These are phyloP conservation scores for Aspergillus haitiensis DNA, from an alignment of 495 filamentous ascomycete species.

Conservation along the genomic window DNA sequence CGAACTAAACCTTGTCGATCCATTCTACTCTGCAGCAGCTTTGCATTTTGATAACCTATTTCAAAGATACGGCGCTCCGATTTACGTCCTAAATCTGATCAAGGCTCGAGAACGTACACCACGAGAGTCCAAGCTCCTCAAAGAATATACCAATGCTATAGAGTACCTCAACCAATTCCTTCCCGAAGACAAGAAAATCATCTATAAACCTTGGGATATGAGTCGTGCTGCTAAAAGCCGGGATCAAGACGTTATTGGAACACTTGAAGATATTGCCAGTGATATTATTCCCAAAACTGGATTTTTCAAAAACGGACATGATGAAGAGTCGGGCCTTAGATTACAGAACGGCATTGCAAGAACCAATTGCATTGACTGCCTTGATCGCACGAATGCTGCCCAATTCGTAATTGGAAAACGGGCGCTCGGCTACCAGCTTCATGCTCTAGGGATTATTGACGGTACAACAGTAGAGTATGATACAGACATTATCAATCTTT, in stretches of 20 bases:
- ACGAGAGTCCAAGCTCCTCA: conserved; percentile 84
- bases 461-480: conserved; percentile 84
- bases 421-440: conserved; percentile 87
- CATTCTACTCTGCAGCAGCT: conserved; percentile 94
- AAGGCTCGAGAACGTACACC: conserved; percentile 90
- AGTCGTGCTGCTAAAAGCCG: conserved; percentile 90
- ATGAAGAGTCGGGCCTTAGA: conserved; percentile 58
- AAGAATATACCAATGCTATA: conserved; percentile 85
- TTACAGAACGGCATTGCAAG: conserved; percentile 90
- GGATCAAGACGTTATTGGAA: conserved; percentile 94
- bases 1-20: conserved; percentile 88
- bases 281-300: conserved; percentile 80
- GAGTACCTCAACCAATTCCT: conserved; percentile 94
- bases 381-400: conserved; percentile 94
- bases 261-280: conserved; percentile 83
- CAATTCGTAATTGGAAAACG: conserved; percentile 98
- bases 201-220: conserved; percentile 97
- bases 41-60: conserved; percentile 97
- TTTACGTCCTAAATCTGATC: conserved; percentile 91
- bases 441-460: conserved; percentile 85
- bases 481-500: conserved; percentile 90
- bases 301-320: conserved; percentile 90
- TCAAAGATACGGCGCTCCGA: conserved; percentile 84
- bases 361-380: conserved; percentile 97
- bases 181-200: conserved; percentile 77